phyloP scores from a whole-genome alignment of 225 moss, liverwort and hornwort species.

The Bryum argenteum region DNA sequence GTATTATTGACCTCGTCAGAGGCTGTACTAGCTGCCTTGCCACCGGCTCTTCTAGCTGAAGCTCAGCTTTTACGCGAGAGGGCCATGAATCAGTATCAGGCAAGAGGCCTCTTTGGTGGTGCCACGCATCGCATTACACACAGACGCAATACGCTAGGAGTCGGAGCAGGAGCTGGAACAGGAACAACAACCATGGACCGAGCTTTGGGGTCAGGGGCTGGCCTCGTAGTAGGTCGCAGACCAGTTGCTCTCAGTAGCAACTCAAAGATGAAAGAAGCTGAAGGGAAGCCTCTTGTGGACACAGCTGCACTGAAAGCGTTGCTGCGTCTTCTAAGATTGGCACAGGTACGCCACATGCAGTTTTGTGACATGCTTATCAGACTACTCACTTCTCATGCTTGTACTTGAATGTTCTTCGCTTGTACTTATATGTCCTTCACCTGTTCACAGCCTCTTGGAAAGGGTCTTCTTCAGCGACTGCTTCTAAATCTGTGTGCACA shows the following conservation, averaged over 20 bases:
- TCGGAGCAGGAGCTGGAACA: slow-evolving; percentile 55
- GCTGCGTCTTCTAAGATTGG: slow-evolving; percentile 80
- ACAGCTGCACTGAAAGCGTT: slow-evolving; percentile 73
- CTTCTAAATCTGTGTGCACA: slow-evolving; percentile 93
- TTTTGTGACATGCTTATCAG: slow-evolving; percentile 12
- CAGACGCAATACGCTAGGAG: slow-evolving; percentile 71
- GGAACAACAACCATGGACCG: slow-evolving; percentile 48
- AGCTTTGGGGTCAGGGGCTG: slow-evolving; percentile 51
- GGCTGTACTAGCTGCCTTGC: slow-evolving; percentile 84
- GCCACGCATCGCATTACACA: slow-evolving; percentile 75
- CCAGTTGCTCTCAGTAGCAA: slow-evolving; percentile 56
- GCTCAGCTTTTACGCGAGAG: slow-evolving; percentile 86
- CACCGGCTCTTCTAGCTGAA: slow-evolving; percentile 94
- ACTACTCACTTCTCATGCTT: slow-evolving; percentile 12
- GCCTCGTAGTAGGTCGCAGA: slow-evolving; percentile 70
- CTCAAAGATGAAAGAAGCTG: slow-evolving; percentile 75
- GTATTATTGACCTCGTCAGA: slow-evolving; percentile 91
- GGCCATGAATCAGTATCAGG: slow-evolving; percentile 94
- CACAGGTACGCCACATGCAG: slow-evolving; percentile 58
- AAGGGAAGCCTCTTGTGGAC: slow-evolving; percentile 91
- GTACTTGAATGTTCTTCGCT: not conserved
- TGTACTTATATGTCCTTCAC: not conserved
- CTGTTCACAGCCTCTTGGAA: slow-evolving; percentile 76
- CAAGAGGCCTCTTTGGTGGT: slow-evolving; percentile 83
- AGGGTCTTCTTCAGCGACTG: slow-evolving; percentile 88